Percentiles rank a stretch among this genome's conserved stretches.
Evolutionary conservation across 1,284 basidiomycete genomes (phyloP).

Genomic region (Paramarasmius palmivorus): DNA sequence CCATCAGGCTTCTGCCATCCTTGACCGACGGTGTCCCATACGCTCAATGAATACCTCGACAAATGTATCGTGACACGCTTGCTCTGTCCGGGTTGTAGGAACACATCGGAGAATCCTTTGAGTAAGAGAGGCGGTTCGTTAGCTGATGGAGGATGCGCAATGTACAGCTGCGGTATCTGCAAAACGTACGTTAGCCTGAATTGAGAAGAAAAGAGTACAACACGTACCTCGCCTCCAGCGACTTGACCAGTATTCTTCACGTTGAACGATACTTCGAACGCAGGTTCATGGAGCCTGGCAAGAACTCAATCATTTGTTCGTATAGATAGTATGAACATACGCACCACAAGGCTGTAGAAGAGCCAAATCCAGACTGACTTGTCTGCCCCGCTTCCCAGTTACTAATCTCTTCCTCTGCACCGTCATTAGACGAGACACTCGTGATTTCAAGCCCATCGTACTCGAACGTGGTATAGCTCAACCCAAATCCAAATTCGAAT

Average conservation of each 20-base stretch:
- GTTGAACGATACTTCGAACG: conserved; percentile 26
- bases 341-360: conserved; percentile 14
- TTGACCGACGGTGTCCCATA: conserved; percentile 49
- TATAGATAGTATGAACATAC: background rate
- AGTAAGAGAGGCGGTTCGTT: conserved; percentile 44
- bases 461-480: conserved; percentile 55
- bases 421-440: background rate
- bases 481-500: conserved; percentile 64
- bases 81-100: conserved; percentile 34
- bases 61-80: conserved; percentile 37
- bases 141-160: conserved; percentile 38
- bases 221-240: conserved; percentile 31
- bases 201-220: background rate
- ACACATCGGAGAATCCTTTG: conserved; percentile 46
- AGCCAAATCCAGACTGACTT: conserved; percentile 7
- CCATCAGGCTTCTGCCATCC: conserved; percentile 53
- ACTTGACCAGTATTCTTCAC: conserved; percentile 30
- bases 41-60: conserved; percentile 43
- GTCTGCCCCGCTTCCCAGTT: conserved; percentile 21
- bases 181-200: no score
- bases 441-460: conserved; percentile 34
- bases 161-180: conserved; percentile 45
- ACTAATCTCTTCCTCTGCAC: conserved; percentile 5
- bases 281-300: conserved; percentile 25
- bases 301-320: conserved; percentile 25